Base-by-base conservation (phyloP, 2,329 filamentous ascomycete species). In the Phialocephala sp. region DNA sequence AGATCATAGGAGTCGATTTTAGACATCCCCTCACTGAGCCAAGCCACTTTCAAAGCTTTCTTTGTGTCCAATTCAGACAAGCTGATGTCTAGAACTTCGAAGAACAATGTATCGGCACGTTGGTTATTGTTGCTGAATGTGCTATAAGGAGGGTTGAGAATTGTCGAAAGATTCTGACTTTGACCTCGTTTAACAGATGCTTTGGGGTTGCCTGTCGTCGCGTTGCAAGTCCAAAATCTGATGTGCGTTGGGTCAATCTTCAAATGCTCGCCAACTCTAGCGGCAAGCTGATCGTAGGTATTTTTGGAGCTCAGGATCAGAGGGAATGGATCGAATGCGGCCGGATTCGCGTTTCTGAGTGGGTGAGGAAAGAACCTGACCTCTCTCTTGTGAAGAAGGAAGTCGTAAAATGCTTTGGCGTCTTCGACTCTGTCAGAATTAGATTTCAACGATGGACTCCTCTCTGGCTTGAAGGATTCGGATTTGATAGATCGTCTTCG, bases 81-180 rank as follows among this genome's bases (percentile, higher is more conserved):
- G 73, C 93, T 97, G 83, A 97, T 97, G 69, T 99, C 95, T 47
- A 99, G 81, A 35, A 98, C 87, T 77, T 99, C 95, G 75, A 94
- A 99, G 77, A 90, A 98, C 60, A 99, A 83, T 0, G 90, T 87
- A 78, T 98, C 94, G 22, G 85, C 80, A 62, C 89, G 86, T 75
- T 93, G 91, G 37, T 85, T 88, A 64, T 86, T 85, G 71, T 89
- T 91, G 59, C 90, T 85, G 71, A 93, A 91, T 12, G 85, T 85
- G 70, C 88, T 88, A 61, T 91, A 92, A 60, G 89, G 87, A 12
- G 91, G 89, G 67, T 87, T 89, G 18, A 99, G 84, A 54, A 98
- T 97, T 68, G 87, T 89, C 60, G 86, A 85, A 14, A 99, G 82
- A n/a, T 85, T 96, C 65, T 90, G 86, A 67, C 65, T 72, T 66